Evolutionary conservation across 768 basidiomycete genomes (phyloP).

Genomic region (Lactarius indigo): DNA sequence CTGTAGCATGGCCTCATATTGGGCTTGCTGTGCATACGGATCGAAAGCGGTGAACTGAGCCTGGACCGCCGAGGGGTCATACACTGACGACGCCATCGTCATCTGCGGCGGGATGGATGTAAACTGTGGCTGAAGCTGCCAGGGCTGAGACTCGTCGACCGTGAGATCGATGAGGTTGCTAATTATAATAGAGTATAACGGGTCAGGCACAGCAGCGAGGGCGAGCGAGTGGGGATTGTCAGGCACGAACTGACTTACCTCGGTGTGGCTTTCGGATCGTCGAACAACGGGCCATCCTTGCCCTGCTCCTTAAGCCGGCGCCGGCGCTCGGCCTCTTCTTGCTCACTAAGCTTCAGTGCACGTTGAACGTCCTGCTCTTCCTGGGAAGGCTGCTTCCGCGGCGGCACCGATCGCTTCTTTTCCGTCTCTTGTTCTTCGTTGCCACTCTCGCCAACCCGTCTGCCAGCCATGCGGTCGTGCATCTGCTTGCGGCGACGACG

Average conservation of each 20-base stretch:
- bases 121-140: constrained; percentile 29
- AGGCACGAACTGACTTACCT: constrained; percentile 47
- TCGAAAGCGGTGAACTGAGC: constrained; percentile 75
- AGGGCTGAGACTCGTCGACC: constrained; percentile 23
- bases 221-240: constrained; percentile 29
- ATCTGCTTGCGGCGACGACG: constrained; percentile 75
- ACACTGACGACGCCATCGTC: constrained; percentile 1
- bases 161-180: constrained; percentile 21
- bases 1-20: constrained; percentile 77
- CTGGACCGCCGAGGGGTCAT: constrained; percentile 22
- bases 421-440: constrained; percentile 29
- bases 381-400: constrained; percentile 29
- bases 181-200: constrained; percentile 4
- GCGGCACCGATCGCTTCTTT: constrained; percentile 22
- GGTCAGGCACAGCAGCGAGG: background rate
- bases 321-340: constrained; percentile 77
- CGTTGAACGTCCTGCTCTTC: constrained; percentile 78
- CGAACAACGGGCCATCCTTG: constrained; percentile 68
- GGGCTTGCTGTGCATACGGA: constrained; percentile 82
- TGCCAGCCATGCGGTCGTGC: constrained; percentile 83
- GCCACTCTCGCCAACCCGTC: constrained; percentile 36
- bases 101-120: constrained; percentile 24
- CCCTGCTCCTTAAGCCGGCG: constrained; percentile 62
- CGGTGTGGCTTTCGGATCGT: constrained; percentile 52
- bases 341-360: constrained; percentile 84